phyloP scores from a whole-genome alignment of 1,284 basidiomycete species.

The Crepidotus sp. region DNA sequence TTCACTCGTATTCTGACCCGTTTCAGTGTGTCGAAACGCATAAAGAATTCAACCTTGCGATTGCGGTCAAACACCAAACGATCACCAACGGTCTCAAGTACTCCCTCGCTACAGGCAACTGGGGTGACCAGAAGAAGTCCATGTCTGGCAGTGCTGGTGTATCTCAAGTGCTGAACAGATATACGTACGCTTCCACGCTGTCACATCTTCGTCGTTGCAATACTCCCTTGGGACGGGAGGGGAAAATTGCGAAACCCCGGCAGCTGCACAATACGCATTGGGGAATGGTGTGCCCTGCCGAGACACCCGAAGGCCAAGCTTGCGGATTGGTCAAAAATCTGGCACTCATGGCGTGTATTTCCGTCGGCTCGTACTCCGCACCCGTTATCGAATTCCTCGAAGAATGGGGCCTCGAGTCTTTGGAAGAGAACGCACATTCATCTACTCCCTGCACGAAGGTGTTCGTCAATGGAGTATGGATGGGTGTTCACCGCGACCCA shows the following conservation, averaged over 20 bases:
- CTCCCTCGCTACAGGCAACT: constrained; percentile 97
- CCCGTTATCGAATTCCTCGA: constrained; percentile 98
- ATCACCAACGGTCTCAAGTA: constrained; percentile 99
- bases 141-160: constrained; percentile 98
- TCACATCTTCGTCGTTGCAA: constrained; percentile 98
- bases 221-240: constrained; percentile 95
- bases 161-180: constrained; percentile 97
- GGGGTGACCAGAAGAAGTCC: constrained; percentile 98
- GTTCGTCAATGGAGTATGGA: constrained; percentile 99
- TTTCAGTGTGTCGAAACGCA: constrained; percentile 90
- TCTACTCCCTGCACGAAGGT: constrained; percentile 87
- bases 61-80: constrained; percentile 92
- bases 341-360: constrained; percentile 96
- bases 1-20: constrained; percentile 11
- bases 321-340: constrained; percentile 99
- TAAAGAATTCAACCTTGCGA: constrained; percentile 88
- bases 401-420: constrained; percentile 92
- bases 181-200: constrained; percentile 96
- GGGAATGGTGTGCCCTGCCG: constrained; percentile 99
- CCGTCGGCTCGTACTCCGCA: constrained; percentile 92
- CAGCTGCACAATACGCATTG: constrained; percentile 99
- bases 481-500: constrained; percentile 97
- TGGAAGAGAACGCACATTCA: constrained; percentile 86
- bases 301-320: constrained; percentile 98
- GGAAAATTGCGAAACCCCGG: constrained; percentile 98